A percentile compares a stretch with the other conserved stretches of the same genome.
phyloP scores from a whole-genome alignment of 2,329 filamentous ascomycete species.

The Tolypocladium ovalisporum region DNA sequence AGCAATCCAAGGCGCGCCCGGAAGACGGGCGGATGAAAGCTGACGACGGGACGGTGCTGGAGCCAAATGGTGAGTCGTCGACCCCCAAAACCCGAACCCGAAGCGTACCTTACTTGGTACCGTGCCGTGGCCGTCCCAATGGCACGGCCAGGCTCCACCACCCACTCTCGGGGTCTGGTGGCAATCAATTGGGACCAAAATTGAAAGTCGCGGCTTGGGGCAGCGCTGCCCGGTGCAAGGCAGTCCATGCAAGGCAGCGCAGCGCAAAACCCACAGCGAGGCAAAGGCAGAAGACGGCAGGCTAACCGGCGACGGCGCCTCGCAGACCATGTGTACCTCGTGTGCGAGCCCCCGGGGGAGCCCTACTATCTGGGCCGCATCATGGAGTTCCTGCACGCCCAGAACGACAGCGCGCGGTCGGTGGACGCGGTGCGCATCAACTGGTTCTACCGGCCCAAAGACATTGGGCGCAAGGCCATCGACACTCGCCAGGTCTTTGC shows the following conservation, averaged over 20 bases:
- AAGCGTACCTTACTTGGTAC: not conserved
- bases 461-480: slow-evolving; percentile 83
- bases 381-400: slow-evolving; percentile 89
- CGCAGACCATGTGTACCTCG: slow-evolving; percentile 76
- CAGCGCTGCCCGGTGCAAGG: not conserved
- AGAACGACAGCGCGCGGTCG: slow-evolving; percentile 60
- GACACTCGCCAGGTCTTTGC: slow-evolving; percentile 89
- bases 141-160: slow-evolving; percentile 4
- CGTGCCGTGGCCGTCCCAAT: not conserved
- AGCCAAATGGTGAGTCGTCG: slow-evolving; percentile 65
- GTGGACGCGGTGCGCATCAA: slow-evolving; percentile 88
- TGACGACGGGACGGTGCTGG: slow-evolving; percentile 79
- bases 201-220: not conserved
- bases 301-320: slow-evolving; percentile 24
- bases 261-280: not conserved
- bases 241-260: not conserved
- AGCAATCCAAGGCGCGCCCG: slow-evolving; percentile 55
- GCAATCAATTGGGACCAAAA: not conserved
- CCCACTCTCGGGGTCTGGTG: not conserved
- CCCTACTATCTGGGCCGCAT: slow-evolving; percentile 96
- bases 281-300: not conserved
- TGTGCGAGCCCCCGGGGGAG: slow-evolving; percentile 94
- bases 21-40: slow-evolving; percentile 72
- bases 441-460: slow-evolving; percentile 95
- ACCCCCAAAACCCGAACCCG: not conserved